phyloP scores from a whole-genome alignment of 768 basidiomycete genomes.

The Phaffia tasmanica region DNA sequence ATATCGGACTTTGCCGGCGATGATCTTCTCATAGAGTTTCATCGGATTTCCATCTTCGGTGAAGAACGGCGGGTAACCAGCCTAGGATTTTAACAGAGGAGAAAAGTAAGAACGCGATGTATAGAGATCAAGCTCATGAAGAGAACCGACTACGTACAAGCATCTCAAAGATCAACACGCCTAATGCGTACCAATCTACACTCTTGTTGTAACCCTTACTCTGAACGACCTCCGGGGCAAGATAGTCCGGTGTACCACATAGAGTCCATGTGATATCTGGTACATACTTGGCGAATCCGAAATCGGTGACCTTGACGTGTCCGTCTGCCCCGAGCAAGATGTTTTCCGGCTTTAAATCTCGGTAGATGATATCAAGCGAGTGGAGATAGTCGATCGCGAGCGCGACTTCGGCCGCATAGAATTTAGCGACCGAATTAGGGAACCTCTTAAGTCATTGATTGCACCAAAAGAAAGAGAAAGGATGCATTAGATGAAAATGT shows the following conservation, averaged over 20 bases:
- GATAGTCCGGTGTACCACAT: conserved; percentile 41
- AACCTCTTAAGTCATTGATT: too few species aligned
- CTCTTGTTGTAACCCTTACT: conserved; percentile 41
- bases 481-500: neutral
- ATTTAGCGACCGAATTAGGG: conserved; percentile 41
- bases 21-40: conserved; percentile 41
- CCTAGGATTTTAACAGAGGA: conserved; percentile 27
- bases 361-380: conserved; percentile 40
- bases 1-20: conserved; percentile 40
- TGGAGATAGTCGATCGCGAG: conserved; percentile 40
- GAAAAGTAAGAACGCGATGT: neutral
- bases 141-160: conserved; percentile 31
- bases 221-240: conserved; percentile 40
- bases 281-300: conserved; percentile 54
- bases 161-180: conserved; percentile 41
- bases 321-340: conserved; percentile 86
- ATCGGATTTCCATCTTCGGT: conserved; percentile 41
- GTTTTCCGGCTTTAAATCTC: conserved; percentile 48
- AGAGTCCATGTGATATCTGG: conserved; percentile 39
- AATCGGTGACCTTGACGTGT: conserved; percentile 93
- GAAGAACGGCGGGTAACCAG: conserved; percentile 41
- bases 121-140: neutral
- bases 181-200: conserved; percentile 41
- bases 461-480: conserved; percentile 24
- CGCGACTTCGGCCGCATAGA: conserved; percentile 40